Base-by-base conservation (phyloP, 345 rosid genomes). In the Boechera stricta region DNA sequence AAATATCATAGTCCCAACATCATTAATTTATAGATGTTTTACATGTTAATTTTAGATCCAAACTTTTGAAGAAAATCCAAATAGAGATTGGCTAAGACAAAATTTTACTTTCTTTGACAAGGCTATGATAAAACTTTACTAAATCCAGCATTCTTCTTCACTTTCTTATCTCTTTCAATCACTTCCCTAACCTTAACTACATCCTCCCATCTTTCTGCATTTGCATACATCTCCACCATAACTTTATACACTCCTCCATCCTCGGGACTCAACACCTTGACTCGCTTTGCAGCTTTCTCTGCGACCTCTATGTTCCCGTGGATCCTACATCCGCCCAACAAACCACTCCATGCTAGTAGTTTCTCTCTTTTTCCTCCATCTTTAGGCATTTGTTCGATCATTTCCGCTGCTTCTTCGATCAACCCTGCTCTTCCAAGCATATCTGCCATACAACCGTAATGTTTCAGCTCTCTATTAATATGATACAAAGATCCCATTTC, bases 401-500 rank as follows among this genome's bases (percentile, higher is more conserved):
- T 83, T 28, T 85, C 87, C 71, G 82, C 72, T 2, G 89, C 87
- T 85, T 90, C 90, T 61, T 76, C 54, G 13, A 92, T 86, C 83
- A 92, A 67, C 35, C 92, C 92, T 7, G 91, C 89, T 71, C 95
- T 76, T 2, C 86, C 88, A n/a, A 87, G 87, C 86, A 90, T 81
- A 83, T 90, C 93, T 42, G 87, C 86, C 96, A 90, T 84, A 59
- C 92, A 92, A 5, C 95, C 92, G 5, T 85, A 92, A 77, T 90
- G 97, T 80, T 84, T 91, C 52, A 78, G 78, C 81, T 88, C 93
- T 51, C 85, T 80, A 18, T 61, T 44, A 29, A 87, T 87, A 24
- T 79, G 79, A 48, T 83, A 80, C 39, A 66, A 12, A 9, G 83
- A 63, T 59, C 84, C 80, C 97, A 90, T 91, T 61, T 87, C 72